A percentile compares a stretch with the other conserved stretches of the same genome.
phyloP scores from a whole-genome alignment of 2,329 filamentous ascomycete genomes.

The Microdochium nivale region DNA sequence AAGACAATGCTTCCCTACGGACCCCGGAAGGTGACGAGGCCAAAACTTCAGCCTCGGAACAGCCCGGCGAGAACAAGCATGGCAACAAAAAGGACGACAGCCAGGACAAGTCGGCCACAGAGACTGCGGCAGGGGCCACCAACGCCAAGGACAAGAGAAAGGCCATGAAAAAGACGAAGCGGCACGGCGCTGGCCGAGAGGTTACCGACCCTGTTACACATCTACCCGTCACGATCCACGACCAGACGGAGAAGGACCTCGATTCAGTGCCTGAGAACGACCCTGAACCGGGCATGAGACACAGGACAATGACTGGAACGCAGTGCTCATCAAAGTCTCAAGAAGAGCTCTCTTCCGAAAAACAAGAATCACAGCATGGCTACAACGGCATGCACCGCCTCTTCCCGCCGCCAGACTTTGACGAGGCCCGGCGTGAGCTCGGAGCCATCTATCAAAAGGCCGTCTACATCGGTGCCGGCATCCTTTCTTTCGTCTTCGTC shows the following conservation, averaged over 20 bases:
- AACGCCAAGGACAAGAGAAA: conserved; percentile 40
- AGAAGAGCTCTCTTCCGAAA: conserved; percentile 26
- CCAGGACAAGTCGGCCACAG: conserved; percentile 22
- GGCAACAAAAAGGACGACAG: conserved; percentile 11
- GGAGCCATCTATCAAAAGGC: conserved; percentile 22
- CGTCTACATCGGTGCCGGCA: conserved; percentile 25
- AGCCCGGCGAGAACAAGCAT: conserved; percentile 3
- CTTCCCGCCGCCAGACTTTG: conserved; percentile 41
- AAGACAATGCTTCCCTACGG: conserved; percentile 6
- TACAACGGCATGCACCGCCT: conserved; percentile 31
- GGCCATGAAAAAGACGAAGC: conserved; percentile 33
- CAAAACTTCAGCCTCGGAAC: background rate
- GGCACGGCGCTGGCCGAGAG: conserved; percentile 41
- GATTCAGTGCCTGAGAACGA: conserved; percentile 26
- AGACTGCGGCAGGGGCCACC: conserved; percentile 24
- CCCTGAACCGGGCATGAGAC: conserved; percentile 23
- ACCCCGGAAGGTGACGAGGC: background rate
- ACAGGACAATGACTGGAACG: conserved; percentile 27
- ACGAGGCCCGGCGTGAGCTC: conserved; percentile 25
- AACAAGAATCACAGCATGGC: conserved; percentile 23
- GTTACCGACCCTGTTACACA: conserved; percentile 69
- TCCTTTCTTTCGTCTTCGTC: conserved; percentile 19
- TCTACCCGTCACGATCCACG: conserved; percentile 58
- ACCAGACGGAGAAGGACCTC: conserved; percentile 57
- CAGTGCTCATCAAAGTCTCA: conserved; percentile 28